phyloP scores from a whole-genome alignment of 768 basidiomycete species.

The Russula sp. region DNA sequence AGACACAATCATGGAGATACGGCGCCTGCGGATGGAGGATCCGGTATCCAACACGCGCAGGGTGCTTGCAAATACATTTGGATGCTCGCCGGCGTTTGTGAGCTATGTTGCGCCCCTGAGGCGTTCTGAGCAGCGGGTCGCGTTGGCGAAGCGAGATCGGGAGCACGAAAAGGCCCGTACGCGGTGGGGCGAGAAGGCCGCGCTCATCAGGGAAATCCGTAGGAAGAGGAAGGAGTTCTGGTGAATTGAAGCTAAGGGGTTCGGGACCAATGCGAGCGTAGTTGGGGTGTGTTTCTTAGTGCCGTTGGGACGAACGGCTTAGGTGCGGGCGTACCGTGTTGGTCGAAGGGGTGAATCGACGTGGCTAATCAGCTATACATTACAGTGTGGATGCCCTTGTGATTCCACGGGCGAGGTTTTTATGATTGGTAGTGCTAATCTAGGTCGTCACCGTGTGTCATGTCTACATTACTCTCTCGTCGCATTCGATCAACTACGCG shows the following conservation, averaged over 20 bases:
- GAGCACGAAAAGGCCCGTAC: slow-evolving; percentile 43
- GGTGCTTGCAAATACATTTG: slow-evolving; percentile 71
- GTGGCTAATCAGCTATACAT: not conserved
- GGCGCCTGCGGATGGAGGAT: slow-evolving; percentile 49
- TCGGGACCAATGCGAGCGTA: not conserved
- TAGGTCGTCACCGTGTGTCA: not conserved
- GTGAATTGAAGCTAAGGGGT: slow-evolving; percentile 37
- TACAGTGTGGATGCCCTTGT: not conserved
- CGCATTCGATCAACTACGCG: too few species aligned
- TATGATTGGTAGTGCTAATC: not conserved
- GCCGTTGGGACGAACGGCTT: not conserved
- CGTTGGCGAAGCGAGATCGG: slow-evolving; percentile 40
- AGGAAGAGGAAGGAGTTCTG: slow-evolving; percentile 66
- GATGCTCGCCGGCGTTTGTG: slow-evolving; percentile 64
- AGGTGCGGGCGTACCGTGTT: not conserved
- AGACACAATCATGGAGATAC: slow-evolving; percentile 51
- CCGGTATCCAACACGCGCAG: slow-evolving; percentile 55
- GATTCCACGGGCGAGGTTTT: not conserved
- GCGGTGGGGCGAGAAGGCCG: slow-evolving; percentile 68
- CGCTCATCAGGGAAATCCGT: slow-evolving; percentile 54
- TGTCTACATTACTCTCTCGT: not conserved
- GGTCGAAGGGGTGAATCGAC: not conserved
- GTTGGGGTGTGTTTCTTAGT: slow-evolving; percentile 2
- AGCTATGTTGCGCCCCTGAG: slow-evolving; percentile 57
- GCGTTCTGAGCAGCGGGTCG: slow-evolving; percentile 41